Conservation (phyloP, 192 early-diverging fungal genomes). For the Gonapodya sp. region DNA sequence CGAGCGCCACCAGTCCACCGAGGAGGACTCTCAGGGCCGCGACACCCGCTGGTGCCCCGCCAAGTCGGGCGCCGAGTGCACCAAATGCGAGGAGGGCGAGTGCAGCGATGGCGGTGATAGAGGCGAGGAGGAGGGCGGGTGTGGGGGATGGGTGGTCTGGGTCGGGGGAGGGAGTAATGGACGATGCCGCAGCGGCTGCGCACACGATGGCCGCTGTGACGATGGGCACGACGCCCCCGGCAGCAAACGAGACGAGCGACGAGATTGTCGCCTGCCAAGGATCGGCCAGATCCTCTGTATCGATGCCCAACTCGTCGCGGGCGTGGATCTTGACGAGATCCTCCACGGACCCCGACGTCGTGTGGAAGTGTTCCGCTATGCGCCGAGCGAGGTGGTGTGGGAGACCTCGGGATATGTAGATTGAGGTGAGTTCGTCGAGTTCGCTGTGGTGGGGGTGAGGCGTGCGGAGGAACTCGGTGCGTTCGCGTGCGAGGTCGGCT, state of each 20-base stretch:
- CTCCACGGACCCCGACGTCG: background rate
- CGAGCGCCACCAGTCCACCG: too few relatives aligned
- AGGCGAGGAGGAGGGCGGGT: background rate
- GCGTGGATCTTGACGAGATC: conserved; percentile 12
- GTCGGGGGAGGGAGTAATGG: background rate
- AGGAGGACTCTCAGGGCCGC: too few relatives aligned
- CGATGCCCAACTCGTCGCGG: conserved; percentile 15
- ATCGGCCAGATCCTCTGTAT: background rate
- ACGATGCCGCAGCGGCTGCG: background rate
- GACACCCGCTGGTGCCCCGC: too few relatives aligned
- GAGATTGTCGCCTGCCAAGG: background rate
- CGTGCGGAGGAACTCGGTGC: conserved; percentile 10
- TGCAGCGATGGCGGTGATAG: background rate
- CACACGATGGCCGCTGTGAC: background rate
- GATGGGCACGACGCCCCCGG: conserved; percentile 8
- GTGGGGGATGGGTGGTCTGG: background rate
- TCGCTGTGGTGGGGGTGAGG: conserved; percentile 11
- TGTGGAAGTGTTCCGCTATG: conserved; percentile 11
- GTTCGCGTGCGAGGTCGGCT: conserved; percentile 9
- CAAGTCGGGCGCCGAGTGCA: background rate
- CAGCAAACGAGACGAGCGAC: background rate
- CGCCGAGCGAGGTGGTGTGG: conserved; percentile 6
- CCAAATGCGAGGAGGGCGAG: background rate
- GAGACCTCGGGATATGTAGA: conserved; percentile 10
- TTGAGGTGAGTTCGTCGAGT: conserved; percentile 6